phyloP scores from a whole-genome alignment of 768 basidiomycete species.

The Phlegmacium glaucopus region DNA sequence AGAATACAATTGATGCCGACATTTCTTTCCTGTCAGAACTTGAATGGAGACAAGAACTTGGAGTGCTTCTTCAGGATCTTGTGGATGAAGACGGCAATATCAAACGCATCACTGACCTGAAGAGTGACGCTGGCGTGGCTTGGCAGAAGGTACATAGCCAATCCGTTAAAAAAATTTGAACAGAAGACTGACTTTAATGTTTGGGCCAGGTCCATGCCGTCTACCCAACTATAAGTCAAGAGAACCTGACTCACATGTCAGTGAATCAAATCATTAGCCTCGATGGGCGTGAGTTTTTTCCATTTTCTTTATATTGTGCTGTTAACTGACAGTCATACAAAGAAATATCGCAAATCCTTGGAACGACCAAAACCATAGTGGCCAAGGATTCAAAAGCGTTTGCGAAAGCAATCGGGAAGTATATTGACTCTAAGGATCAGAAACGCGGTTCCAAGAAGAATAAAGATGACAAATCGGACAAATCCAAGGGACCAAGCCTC shows the following conservation, averaged over 20 bases:
- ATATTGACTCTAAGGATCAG: constrained; percentile 64
- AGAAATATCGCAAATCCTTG: constrained; percentile 47
- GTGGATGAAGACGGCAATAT: constrained; percentile 55
- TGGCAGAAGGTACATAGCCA: constrained; percentile 49
- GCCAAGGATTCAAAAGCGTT: constrained; percentile 51
- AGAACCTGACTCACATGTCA: constrained; percentile 45
- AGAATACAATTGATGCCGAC: constrained; percentile 54
- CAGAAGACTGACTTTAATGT: neutral
- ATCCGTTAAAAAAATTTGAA: neutral
- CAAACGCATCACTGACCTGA: constrained; percentile 50
- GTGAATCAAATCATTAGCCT: constrained; percentile 47
- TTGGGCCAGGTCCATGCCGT: constrained; percentile 52
- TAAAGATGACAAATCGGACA: constrained; percentile 30
- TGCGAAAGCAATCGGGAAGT: constrained; percentile 53
- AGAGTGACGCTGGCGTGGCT: constrained; percentile 58
- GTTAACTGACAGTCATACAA: neutral
- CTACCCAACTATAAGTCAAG: constrained; percentile 49
- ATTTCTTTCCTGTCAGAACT: constrained; percentile 52
- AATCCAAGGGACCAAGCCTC: constrained; percentile 32
- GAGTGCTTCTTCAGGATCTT: constrained; percentile 54
- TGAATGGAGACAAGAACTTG: constrained; percentile 58
- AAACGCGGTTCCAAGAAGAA: constrained; percentile 44
- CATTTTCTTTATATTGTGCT: neutral
- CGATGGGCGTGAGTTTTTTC: constrained; percentile 40
- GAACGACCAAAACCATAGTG: constrained; percentile 49